Evolutionary conservation across 768 basidiomycete species (phyloP).

Genomic region (Tylopilus vinaceipallidus): DNA sequence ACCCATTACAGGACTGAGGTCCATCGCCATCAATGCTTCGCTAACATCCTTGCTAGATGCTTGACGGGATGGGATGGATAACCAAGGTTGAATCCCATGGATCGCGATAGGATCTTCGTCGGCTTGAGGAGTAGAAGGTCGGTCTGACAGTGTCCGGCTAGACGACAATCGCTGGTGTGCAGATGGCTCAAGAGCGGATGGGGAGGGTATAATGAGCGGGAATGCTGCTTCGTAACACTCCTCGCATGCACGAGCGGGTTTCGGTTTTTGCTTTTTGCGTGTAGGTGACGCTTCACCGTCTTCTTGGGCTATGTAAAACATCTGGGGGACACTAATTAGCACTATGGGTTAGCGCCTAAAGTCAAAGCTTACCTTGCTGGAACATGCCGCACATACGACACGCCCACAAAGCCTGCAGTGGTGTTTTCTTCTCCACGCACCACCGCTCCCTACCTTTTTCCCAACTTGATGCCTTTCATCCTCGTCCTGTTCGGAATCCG

Average conservation of each 20-base stretch:
- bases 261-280: slow-evolving; percentile 44
- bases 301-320: slow-evolving; percentile 65
- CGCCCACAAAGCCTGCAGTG: slow-evolving; percentile 85
- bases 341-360: not conserved
- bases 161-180: slow-evolving; percentile 7
- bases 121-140: slow-evolving; percentile 19
- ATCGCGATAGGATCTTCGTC: slow-evolving; percentile 11
- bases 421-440: slow-evolving; percentile 61
- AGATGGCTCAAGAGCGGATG: slow-evolving; percentile 1
- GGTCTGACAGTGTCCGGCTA: slow-evolving; percentile 12
- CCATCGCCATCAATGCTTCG: slow-evolving; percentile 41
- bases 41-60: slow-evolving; percentile 17
- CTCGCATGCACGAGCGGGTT: slow-evolving; percentile 79
- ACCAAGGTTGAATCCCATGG: slow-evolving; percentile 27
- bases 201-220: slow-evolving; percentile 39
- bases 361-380: slow-evolving; percentile 55
- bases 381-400: slow-evolving; percentile 85
- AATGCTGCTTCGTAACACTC: slow-evolving; percentile 87
- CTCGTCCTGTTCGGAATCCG: slow-evolving; percentile 6
- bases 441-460: slow-evolving; percentile 13
- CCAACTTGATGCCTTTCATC: slow-evolving; percentile 5
- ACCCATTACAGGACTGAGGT: slow-evolving; percentile 16
- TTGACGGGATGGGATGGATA: slow-evolving; percentile 28
- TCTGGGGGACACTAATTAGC: slow-evolving; percentile 43
- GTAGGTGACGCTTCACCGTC: slow-evolving; percentile 37